Conservation (phyloP, 805 yeast species). For the Saturnispora saitoi region DNA sequence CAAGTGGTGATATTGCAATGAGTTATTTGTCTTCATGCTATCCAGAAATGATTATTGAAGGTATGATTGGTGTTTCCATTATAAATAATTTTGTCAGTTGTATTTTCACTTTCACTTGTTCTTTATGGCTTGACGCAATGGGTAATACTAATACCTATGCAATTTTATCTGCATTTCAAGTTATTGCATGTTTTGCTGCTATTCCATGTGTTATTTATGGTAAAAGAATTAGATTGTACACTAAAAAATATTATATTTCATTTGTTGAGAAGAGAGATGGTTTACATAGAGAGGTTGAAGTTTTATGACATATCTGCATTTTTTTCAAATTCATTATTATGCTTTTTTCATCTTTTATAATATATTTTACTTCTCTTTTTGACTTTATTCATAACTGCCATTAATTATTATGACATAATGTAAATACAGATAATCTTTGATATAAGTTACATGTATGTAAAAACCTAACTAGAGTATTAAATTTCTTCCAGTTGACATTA, state of each 20-base stretch:
- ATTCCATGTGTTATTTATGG: constrained; percentile 43
- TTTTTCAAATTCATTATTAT: neutral
- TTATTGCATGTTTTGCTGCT: constrained; percentile 42
- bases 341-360: neutral
- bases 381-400: no score
- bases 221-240: constrained; percentile 47
- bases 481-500: no score
- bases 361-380: no score
- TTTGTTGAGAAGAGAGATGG: constrained; percentile 48
- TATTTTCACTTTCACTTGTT: constrained; percentile 57
- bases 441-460: no score
- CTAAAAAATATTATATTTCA: constrained; percentile 45
- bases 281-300: constrained; percentile 10
- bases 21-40: constrained; percentile 59
- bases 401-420: no score
- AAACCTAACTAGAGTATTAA: no score
- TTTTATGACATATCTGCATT: neutral
- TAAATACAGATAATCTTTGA: no score
- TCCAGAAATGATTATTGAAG: constrained; percentile 62
- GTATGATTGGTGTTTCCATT: constrained; percentile 61
- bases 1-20: constrained; percentile 65
- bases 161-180: constrained; percentile 51
- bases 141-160: constrained; percentile 54
- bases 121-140: constrained; percentile 47
- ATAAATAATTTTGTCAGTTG: constrained; percentile 60